These are phyloP conservation scores for Phaffia australis DNA, from an alignment of 768 basidiomycete species.

Conservation along the genomic window DNA sequence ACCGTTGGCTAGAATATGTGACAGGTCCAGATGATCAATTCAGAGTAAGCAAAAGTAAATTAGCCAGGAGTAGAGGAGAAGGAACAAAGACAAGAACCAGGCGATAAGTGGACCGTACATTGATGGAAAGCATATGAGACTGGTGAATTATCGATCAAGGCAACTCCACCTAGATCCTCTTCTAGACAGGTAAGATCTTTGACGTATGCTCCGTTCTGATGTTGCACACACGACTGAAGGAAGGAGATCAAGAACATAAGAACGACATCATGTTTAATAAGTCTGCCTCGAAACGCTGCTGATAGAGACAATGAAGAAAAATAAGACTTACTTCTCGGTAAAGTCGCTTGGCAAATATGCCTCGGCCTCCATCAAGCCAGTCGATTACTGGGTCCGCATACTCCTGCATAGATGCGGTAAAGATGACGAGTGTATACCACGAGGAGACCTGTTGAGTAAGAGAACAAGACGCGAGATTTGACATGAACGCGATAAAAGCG, in stretches of 20 bases:
- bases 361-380: conserved; percentile 91
- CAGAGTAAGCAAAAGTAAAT: conserved; percentile 3
- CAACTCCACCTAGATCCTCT: conserved; percentile 79
- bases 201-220: conserved; percentile 85
- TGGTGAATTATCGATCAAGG: conserved; percentile 92
- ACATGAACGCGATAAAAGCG: not conserved
- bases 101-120: conserved; percentile 47
- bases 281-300: not conserved
- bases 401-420: conserved; percentile 98
- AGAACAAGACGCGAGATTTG: not conserved
- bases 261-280: not conserved
- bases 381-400: conserved; percentile 99
- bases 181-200: conserved; percentile 86
- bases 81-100: not conserved
- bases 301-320: conserved; percentile 3
- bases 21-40: conserved; percentile 17
- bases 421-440: conserved; percentile 98
- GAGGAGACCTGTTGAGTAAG: conserved; percentile 64
- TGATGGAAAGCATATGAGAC: conserved; percentile 83
- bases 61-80: not conserved
- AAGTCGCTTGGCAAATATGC: conserved; percentile 73
- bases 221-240: conserved; percentile 73
- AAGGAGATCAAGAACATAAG: not conserved
- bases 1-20: conserved; percentile 63
- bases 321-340: conserved; percentile 66